Base-by-base conservation (phyloP, 1,139 yeast species). In the Zygosaccharomyces sapae region DNA sequence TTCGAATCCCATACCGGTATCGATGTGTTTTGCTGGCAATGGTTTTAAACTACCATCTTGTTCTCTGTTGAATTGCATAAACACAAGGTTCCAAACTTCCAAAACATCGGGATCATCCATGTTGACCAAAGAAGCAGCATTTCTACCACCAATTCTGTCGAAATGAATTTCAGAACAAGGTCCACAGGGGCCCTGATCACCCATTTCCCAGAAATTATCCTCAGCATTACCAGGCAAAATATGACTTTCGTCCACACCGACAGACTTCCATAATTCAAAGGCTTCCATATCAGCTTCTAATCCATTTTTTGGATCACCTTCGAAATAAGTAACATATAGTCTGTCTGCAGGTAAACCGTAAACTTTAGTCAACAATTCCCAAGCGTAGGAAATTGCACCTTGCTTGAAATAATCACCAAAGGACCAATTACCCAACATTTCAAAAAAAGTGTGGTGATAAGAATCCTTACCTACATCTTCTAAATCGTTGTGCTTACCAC, bases 161-260 rank as follows among this genome's bases (percentile, higher is more conserved):
- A 88, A 92, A 70, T 92, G 99, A 59, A 92, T 79, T 70, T 92
- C 98, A 18, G 96, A 86, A 73, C 98, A 94, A 44, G 99, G 99
- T 54, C 99, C 99, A 75, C 99, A 92, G 40, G 99, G 99, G 57
- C 99, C 99, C 73, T 90, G 97, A 66, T 94, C 99, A 59, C 99
- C 99, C 99, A 92, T 92, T 74, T 94, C 99, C 99, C 99, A 92
- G 70, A 92, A 92, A 73, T 92, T 92, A 68, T 92, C 99, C 65
- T 82, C 75, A 47, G 83, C 86, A 56, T 82, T 74, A 49, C 98
- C 99, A 20, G 97, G 96, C 57, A 92, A 74, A 59, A 92, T 90
- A 66, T 89, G 97, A 66, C 84, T 92, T 57, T 87, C 96, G 29
- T 82, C 78, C 49, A 92, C 95, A 57, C 99, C 99, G 38, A 84